A percentile compares a stretch with the other conserved stretches of the same genome.
phyloP scores from a whole-genome alignment of 164 flowering plant genomes.

The Kalanchoe fedtschenkoi region DNA sequence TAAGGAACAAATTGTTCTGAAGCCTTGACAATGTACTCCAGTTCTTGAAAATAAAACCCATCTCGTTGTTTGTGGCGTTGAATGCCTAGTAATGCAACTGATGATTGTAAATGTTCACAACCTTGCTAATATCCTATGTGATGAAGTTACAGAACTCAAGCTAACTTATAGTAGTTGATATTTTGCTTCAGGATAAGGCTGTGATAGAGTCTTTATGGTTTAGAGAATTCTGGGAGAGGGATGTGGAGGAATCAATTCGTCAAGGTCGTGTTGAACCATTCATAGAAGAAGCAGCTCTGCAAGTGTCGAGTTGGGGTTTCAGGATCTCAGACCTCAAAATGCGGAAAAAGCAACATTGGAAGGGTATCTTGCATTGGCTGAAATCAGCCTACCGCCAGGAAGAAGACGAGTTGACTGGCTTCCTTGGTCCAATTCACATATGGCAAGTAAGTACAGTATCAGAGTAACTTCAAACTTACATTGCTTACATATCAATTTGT shows the following conservation, averaged over 20 bases:
- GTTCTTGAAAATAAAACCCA: too few species aligned
- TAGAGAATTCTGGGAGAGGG: slow-evolving; percentile 39
- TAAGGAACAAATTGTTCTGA: too few species aligned
- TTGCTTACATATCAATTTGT: too few species aligned
- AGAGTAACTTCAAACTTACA: background rate
- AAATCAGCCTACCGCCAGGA: slow-evolving; percentile 15
- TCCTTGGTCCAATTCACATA: slow-evolving; percentile 34
- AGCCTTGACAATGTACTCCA: too few species aligned
- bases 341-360: slow-evolving; percentile 23
- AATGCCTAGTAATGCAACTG: too few species aligned
- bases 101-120: too few species aligned
- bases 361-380: slow-evolving; percentile 23
- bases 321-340: slow-evolving; percentile 25
- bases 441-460: slow-evolving; percentile 26
- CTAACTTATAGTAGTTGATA: background rate
- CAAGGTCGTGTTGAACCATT: slow-evolving; percentile 34
- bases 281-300: slow-evolving; percentile 35
- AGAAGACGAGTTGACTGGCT: slow-evolving; percentile 26
- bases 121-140: background rate
- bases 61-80: too few species aligned
- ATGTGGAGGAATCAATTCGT: slow-evolving; percentile 36
- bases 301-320: slow-evolving; percentile 39
- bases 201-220: slow-evolving; percentile 21
- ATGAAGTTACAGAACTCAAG: background rate
- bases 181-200: slow-evolving; percentile 23